Evolutionary conservation across 2,329 filamentous ascomycete genomes (phyloP), one percentile per base, ranked within the genome.

Genomic region (Pleurostoma richardsiae): DNA sequence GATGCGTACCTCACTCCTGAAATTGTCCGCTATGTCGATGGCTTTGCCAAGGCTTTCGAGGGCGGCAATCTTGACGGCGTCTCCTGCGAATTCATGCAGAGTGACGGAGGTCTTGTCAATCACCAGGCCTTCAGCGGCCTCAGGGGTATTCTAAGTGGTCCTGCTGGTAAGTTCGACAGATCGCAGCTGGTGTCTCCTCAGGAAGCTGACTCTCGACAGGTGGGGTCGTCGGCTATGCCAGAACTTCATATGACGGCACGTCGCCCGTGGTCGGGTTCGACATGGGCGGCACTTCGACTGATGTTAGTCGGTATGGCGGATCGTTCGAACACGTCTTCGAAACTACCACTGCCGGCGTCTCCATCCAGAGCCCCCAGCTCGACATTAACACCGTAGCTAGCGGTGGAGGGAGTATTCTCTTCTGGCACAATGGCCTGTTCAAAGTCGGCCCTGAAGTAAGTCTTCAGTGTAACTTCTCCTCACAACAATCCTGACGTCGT

Each of bases 381-480:
- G 89, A 95, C 57, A 95, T 95, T 67, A 94, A 94, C 61, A 95
- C 89, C 0, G 89, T 95, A 2, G 89, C 89, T 10, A 89, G 89
- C 5, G 89, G 89, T 40, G 89, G 89, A 54, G 88, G 88, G 10
- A 89, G 85, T 2, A 74, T 85, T 6, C 71, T 95, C 3, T 90
- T 91, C 66, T 94, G 87, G 76, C 83, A 81, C 52, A 94, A 94
- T 50, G 89, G 89, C 1, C 71, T 95, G 0, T 94, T 95, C 53
- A 85, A 90, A 0, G 89, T 95, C 5, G 89, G 89, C 0, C 89
- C 89, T 1, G 88, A 94, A 60, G 90, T 36, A 86, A 19, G 33
- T 36, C 33, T 36, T n/a, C n/a, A 8, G 33, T 36, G 33, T 8
- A 36, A 36, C n/a, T 8, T 8, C 33, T 36, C 33, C 19, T 19